Evolutionary conservation across 805 yeast species (phyloP).

Genomic region (Metschnikowia arizonensis): DNA sequence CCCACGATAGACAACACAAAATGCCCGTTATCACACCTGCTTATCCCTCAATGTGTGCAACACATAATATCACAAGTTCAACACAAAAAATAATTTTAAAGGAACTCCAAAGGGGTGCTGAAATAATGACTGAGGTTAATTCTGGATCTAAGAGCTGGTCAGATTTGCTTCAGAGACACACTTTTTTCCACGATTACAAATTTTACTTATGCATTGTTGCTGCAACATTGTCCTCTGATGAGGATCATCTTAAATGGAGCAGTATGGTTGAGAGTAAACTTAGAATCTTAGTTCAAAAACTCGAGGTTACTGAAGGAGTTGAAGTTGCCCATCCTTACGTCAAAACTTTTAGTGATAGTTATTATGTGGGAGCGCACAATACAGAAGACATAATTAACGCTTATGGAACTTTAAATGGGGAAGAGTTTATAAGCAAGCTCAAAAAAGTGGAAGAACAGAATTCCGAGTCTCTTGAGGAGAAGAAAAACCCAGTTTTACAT

Average conservation of each 20-base stretch:
- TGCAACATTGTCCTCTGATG: constrained; percentile 66
- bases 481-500: constrained; percentile 9
- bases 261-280: constrained; percentile 90
- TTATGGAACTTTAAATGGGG: constrained; percentile 60
- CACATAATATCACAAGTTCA: constrained; percentile 88
- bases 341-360: constrained; percentile 48
- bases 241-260: constrained; percentile 85
- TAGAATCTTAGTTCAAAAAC: constrained; percentile 74
- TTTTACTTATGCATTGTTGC: constrained; percentile 82
- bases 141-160: constrained; percentile 47
- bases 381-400: constrained; percentile 49
- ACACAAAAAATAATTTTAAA: constrained; percentile 75
- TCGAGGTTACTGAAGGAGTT: constrained; percentile 74
- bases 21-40: constrained; percentile 99
- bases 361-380: constrained; percentile 43
- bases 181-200: constrained; percentile 78
- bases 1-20: constrained; percentile 81
- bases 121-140: background rate
- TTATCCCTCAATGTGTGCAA: constrained; percentile 98
- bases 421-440: constrained; percentile 20
- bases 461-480: constrained; percentile 8
- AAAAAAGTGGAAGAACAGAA: background rate
- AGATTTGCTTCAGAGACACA: constrained; percentile 72
- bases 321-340: constrained; percentile 87
- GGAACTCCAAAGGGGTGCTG: constrained; percentile 46